A percentile compares a stretch with the other conserved stretches of the same genome.
Evolutionary conservation across 164 flowering plant species (phyloP).

Genomic region (Piper longum): DNA sequence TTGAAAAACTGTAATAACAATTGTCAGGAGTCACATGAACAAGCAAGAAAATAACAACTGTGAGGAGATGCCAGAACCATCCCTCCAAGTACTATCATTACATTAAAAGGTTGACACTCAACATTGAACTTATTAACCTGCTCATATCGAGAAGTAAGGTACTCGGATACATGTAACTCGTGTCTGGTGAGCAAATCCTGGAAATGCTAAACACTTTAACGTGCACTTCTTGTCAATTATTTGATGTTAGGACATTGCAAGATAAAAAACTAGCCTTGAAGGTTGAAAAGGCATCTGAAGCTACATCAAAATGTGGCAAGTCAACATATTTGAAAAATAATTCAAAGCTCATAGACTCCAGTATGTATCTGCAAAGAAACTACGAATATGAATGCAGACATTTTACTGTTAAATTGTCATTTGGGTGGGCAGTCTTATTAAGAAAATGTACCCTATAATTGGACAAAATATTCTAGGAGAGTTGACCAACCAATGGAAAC

Average conservation of each 20-base stretch:
- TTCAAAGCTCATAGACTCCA: constrained; percentile 85
- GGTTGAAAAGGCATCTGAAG: constrained; percentile 92
- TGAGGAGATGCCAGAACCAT: not conserved
- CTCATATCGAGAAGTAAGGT: constrained; percentile 55
- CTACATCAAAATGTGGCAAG: constrained; percentile 82
- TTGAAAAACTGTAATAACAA: constrained; percentile 63
- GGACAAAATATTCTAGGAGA: constrained; percentile 1
- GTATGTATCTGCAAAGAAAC: constrained; percentile 65
- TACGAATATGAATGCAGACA: constrained; percentile 19
- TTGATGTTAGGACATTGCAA: constrained; percentile 6
- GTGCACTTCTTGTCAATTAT: not conserved
- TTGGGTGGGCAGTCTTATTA: no score
- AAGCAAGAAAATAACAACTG: not conserved
- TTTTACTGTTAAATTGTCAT: constrained; percentile 9
- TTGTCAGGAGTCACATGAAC: not conserved
- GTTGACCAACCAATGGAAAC: not conserved
- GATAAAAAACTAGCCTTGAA: constrained; percentile 57
- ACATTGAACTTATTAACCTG: constrained; percentile 37
- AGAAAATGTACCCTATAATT: no score
- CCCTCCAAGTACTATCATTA: not conserved
- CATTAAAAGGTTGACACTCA: not conserved
- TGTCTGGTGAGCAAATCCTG: constrained; percentile 97
- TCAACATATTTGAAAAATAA: constrained; percentile 93
- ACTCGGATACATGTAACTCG: constrained; percentile 51
- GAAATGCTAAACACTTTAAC: not conserved